Evolutionary conservation across 1,139 yeast genomes (phyloP).

Genomic region (Yamadazyma conglobata): DNA sequence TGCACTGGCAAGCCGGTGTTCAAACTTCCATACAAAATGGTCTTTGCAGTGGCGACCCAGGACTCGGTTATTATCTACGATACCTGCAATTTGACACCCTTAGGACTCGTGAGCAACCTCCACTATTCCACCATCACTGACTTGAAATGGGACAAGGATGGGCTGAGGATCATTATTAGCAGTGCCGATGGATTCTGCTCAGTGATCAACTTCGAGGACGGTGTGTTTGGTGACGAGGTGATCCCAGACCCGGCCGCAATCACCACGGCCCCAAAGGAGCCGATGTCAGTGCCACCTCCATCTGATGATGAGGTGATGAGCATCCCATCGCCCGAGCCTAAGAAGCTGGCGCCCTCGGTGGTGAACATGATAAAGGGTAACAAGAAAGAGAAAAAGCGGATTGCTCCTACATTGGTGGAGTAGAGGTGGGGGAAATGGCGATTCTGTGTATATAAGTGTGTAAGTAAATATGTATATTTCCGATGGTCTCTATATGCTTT

Average conservation of each 20-base stretch:
- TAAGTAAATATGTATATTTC: too few species aligned
- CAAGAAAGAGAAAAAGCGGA: slow-evolving; percentile 38
- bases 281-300: too few species aligned
- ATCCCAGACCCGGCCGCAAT: slow-evolving; percentile 1
- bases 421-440: not conserved
- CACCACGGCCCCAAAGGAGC: too few species aligned
- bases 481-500: too few species aligned
- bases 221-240: slow-evolving; percentile 47
- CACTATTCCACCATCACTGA: slow-evolving; percentile 91
- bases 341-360: slow-evolving; percentile 1
- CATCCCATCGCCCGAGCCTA: too few species aligned
- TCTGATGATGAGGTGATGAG: too few species aligned
- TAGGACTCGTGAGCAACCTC: slow-evolving; percentile 72
- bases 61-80: slow-evolving; percentile 84
- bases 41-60: slow-evolving; percentile 91
- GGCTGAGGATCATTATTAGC: slow-evolving; percentile 66
- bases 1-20: slow-evolving; percentile 23
- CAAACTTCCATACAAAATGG: slow-evolving; percentile 67
- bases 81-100: slow-evolving; percentile 63
- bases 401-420: slow-evolving; percentile 41
- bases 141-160: slow-evolving; percentile 78
- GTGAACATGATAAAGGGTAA: slow-evolving; percentile 10
- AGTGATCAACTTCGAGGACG: slow-evolving; percentile 39
- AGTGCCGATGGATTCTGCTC: slow-evolving; percentile 96
- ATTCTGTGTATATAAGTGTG: not conserved